Evolutionary conservation across 176 grass and related monocot species (phyloP), one percentile per base, ranked within the genome.

Genomic region (Oropetium thomaeum): DNA sequence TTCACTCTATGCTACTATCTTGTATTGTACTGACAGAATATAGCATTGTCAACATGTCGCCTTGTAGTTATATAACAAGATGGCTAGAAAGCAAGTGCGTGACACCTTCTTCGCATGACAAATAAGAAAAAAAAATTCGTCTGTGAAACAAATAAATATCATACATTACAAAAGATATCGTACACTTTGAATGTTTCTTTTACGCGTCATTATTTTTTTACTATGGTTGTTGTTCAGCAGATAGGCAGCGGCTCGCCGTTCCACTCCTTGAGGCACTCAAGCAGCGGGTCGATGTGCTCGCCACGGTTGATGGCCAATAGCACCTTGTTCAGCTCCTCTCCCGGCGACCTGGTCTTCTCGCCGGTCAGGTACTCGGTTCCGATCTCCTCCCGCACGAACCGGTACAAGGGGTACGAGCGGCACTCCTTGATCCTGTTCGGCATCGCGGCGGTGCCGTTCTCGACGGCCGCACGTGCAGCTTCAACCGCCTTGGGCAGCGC

Each of bases 391-490:
- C 89, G 86, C 10, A 88, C 89, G 23, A 91, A 91, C 27, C 59
- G 79, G 77, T 91, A 91, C 17, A 91, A 57, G 0, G 89, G 85
- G 55, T 88, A 91, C 9, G 89, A 91, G 3, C 85, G 76, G 71
- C 89, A 91, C 17, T 88, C 85, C 33, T 71, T 10, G 27, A 92
- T 92, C 16, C 70, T 88, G 78, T 88, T 92, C 0, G 77, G 51
- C 5, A 87, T 82, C 72, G 79, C 78, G 0, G 89, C 69, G 8
- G 67, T 88, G 40, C 85, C 82, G 22, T 63, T 74, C 89, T 92
- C 89, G 30, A 87, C 83, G 1, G 89, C 68, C 10, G 59, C 59
- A 10, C 85, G 51, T 38, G 81, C 75, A 3, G 60, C 77, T 67
- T 92, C 89, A 22, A 92, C 75, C 5, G 83, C 89, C 43, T 79